Evolutionary conservation across 345 rosid species (phyloP), one percentile per base, ranked within the genome.

Genomic region (Citrus mangshanensis): DNA sequence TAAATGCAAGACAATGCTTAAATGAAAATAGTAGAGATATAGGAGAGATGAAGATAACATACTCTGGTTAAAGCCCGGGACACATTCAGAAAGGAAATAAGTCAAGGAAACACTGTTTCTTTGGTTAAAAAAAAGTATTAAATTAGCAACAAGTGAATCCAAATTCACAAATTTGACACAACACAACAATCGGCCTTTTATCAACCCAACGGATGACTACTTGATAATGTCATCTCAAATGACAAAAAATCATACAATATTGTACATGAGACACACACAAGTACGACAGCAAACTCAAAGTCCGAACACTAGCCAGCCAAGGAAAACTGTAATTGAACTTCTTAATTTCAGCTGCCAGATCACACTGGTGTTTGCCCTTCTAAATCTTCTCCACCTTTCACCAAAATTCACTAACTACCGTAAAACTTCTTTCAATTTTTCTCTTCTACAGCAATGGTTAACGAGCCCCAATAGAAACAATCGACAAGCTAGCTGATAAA

Each of bases 21-120:
- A 42, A 12, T 63, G 21, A 63, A 14, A 49, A 46, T 34, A 24
- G 24, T 12, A 34, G 14, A 71, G 22, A 67, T 58, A 73, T 7
- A 66, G 10, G 40, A 76, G 80, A 59, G 74, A 62, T 70, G 62
- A 56, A 30, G 78, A 69, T 56, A 77, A 68, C 86, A 59, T 87
- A 86, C 89, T 89, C 90, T 89, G 79, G 67, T 72, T 75, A 72
- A 58, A 73, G 12, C 60, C 79, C 66, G 18, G 51, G 32, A 30
- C 77, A 59, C 24, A 68, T 1, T 28, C 61, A 56, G 59, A 64
- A 75, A 18, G 55, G 37, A 56, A 27, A 35, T 42, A 70, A 74
- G 89, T 87, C 71, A 85, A 84, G 90, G 58, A 60, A 65, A 82
- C 83, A 70, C 82, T 1, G 5, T 16, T 51, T 51, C 56, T 51